These are phyloP conservation scores for Erythrobasidium hasegawianum DNA, from an alignment of 1,284 basidiomycete genomes.

Conservation along the genomic window DNA sequence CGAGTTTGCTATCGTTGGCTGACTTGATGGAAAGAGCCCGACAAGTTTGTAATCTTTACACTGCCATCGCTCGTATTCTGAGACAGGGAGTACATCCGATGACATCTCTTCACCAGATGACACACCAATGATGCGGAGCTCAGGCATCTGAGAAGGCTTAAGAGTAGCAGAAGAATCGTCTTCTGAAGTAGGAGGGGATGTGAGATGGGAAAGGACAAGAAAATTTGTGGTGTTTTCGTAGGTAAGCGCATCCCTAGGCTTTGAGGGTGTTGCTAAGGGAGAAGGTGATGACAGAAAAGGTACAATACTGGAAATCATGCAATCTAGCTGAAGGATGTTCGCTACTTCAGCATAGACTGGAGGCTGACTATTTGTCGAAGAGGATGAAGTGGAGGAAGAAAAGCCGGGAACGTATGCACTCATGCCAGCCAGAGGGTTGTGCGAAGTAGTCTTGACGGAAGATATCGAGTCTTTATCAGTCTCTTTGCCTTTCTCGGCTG, in stretches of 20 bases:
- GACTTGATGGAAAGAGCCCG: slow-evolving; percentile 50
- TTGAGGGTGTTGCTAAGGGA: background rate
- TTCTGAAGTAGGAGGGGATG: slow-evolving; percentile 20
- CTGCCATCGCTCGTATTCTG: slow-evolving; percentile 74
- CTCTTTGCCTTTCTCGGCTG: slow-evolving; percentile 1
- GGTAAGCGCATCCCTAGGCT: slow-evolving; percentile 46
- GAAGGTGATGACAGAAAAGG: slow-evolving; percentile 58
- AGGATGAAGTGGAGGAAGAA: slow-evolving; percentile 33
- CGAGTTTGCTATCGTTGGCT: slow-evolving; percentile 39
- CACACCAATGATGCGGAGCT: slow-evolving; percentile 84
- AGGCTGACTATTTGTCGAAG: slow-evolving; percentile 35
- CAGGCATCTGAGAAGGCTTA: slow-evolving; percentile 78
- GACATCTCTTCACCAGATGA: slow-evolving; percentile 78
- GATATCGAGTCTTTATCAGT: slow-evolving; percentile 10
- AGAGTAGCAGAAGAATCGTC: slow-evolving; percentile 55
- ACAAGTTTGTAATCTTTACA: slow-evolving; percentile 87
- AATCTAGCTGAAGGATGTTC: slow-evolving; percentile 87
- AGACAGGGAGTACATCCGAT: slow-evolving; percentile 75
- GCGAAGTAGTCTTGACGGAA: background rate
- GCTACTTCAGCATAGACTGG: slow-evolving; percentile 69
- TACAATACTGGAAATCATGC: slow-evolving; percentile 87
- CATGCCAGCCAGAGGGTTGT: slow-evolving; percentile 24
- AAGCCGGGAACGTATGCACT: slow-evolving; percentile 17
- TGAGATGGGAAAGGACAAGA: slow-evolving; percentile 73
- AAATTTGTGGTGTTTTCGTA: slow-evolving; percentile 58